Evolutionary conservation across 2,329 filamentous ascomycete genomes (phyloP).

Genomic region (Claviceps sorghi): DNA sequence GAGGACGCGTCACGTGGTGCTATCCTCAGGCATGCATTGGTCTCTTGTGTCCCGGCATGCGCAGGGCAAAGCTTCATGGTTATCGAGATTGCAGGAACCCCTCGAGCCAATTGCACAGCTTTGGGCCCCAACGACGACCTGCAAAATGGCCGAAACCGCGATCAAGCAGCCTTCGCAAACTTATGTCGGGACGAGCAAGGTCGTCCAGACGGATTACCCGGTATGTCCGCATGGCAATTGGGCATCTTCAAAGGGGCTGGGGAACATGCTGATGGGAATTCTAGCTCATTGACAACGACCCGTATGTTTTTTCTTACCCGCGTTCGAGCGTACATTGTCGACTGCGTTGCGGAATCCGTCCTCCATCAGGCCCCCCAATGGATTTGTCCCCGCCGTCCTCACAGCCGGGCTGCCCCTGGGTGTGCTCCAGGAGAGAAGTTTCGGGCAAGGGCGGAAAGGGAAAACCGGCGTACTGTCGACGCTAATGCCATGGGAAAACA

Average conservation of each 20-base stretch:
- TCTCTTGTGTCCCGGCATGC: neutral
- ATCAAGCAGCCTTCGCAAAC: slow-evolving; percentile 22
- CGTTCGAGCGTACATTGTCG: neutral
- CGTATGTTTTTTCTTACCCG: slow-evolving; percentile 41
- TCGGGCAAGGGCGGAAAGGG: too few relatives aligned
- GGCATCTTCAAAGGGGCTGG: slow-evolving; percentile 9
- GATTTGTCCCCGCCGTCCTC: too few relatives aligned
- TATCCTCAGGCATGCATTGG: slow-evolving; percentile 17
- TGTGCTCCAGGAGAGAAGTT: too few relatives aligned
- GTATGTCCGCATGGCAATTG: slow-evolving; percentile 38
- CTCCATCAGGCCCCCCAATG: too few relatives aligned
- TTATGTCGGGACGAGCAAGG: slow-evolving; percentile 45
- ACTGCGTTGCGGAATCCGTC: too few relatives aligned
- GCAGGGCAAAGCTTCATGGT: slow-evolving; percentile 10
- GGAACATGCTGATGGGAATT: slow-evolving; percentile 12
- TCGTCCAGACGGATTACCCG: slow-evolving; percentile 69
- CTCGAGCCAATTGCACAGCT: slow-evolving; percentile 12
- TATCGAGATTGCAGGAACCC: neutral
- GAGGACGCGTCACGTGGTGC: slow-evolving; percentile 15
- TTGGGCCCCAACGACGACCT: slow-evolving; percentile 11
- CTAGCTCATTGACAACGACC: slow-evolving; percentile 97
- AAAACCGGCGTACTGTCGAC: neutral
- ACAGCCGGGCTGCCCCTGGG: too few relatives aligned
- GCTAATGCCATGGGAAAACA: slow-evolving; percentile 25
- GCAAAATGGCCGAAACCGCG: slow-evolving; percentile 24